Base-by-base conservation (phyloP, 2,329 filamentous ascomycete species). In the Xylaria multiplex region DNA sequence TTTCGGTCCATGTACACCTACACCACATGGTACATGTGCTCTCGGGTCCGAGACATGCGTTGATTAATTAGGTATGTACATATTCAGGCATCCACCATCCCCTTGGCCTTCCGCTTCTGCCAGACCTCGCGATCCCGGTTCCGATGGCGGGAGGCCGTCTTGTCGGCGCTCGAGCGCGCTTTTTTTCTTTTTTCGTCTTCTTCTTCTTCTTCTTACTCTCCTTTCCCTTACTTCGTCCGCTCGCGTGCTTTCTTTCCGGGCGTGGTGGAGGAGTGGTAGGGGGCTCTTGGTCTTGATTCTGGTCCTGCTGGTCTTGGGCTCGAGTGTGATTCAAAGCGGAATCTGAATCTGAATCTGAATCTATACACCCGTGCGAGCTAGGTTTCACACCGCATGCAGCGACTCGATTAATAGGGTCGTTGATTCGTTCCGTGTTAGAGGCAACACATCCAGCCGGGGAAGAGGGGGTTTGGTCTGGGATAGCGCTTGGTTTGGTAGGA, bases 61-160 rank as follows among this genome's bases (percentile, higher is more conserved):
- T 19, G 19, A 27, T 27, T 27, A 27, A 27, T 27, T 27, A 27
- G 27, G 27, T 27, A 27, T 27, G 19, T 19, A 19, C 19, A 19
- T 19, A 19, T 19, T 19, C 19, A 19, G 19, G 19, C 32, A 9
- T 35, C 32, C 32, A 6, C 9, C 9, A 9, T 11, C 8, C 35
- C 35, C 13, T 40, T 8, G 1, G 8, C 35, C 37, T 40, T 40
- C 13, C 37, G 37, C 11, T 13, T 40, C 13, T 40, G 37, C 37
- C 37, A 40, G 37, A 13, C 5, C 37, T 13, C 37, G 11, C 19
- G 11, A 16, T 63, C 13, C 2, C 14, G n/a, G n/a, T 65, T 61
- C n/a, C 64, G 64, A 37, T 66, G 24, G 6, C 64, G 59, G 4
- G 22, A 24, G 6, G 49, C 14, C 2, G 35, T 2, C 30, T 59